Evolutionary conservation across 2,329 filamentous ascomycete species (phyloP).

Genomic region (Ilyonectria mors-panacis): DNA sequence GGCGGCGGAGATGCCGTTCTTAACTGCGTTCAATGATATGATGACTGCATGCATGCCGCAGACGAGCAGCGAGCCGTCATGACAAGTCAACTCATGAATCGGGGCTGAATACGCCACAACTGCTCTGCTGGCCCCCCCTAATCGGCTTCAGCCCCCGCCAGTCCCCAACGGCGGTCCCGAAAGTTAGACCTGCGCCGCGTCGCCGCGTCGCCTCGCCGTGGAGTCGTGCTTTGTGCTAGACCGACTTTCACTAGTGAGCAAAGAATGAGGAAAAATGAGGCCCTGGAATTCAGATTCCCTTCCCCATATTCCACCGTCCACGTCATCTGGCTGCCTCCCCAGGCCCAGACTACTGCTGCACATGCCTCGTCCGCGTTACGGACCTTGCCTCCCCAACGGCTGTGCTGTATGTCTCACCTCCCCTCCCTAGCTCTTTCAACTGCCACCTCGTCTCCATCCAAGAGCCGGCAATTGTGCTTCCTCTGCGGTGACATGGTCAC

Average conservation of each 20-base stretch:
- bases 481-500: neutral
- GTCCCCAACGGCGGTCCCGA: slow-evolving; percentile 17
- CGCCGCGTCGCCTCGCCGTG: neutral
- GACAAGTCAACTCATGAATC: slow-evolving; percentile 2
- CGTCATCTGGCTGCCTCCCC: neutral
- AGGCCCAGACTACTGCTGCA: neutral
- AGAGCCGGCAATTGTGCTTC: no score
- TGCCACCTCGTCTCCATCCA: neutral
- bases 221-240: neutral
- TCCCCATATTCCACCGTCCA: neutral
- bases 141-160: neutral
- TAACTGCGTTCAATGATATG: neutral
- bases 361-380: neutral
- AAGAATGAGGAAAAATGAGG: neutral
- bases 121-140: neutral
- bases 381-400: neutral
- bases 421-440: neutral
- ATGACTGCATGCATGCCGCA: neutral
- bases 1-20: neutral
- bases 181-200: neutral
- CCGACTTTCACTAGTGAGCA: neutral
- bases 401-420: neutral
- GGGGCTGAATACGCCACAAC: slow-evolving; percentile 12
- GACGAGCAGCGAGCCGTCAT: neutral
- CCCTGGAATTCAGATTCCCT: neutral